Conservation (phyloP, 108 stramenopile genomes). For the Nitzschia inconspicua region DNA sequence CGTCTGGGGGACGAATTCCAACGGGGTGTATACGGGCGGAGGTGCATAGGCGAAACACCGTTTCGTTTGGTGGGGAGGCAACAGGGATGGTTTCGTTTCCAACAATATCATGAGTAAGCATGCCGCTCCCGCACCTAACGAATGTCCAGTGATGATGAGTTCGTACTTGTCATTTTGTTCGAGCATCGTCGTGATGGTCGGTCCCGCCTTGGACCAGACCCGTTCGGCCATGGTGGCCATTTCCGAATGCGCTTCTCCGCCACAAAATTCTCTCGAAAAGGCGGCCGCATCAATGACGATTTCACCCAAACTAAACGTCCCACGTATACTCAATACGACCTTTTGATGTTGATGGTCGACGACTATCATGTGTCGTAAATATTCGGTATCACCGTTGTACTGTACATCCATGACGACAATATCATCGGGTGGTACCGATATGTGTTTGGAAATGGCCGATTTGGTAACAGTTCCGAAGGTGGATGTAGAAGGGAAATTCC, state of each 20-base stretch:
- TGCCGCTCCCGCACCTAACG: constrained; percentile 43
- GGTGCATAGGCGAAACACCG: constrained; percentile 39
- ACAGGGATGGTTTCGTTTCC: background rate
- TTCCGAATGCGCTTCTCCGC: constrained; percentile 43
- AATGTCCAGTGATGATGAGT: constrained; percentile 50
- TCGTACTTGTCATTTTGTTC: constrained; percentile 21
- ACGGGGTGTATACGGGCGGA: constrained; percentile 34
- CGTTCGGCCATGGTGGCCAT: constrained; percentile 43
- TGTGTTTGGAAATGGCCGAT: constrained; percentile 30
- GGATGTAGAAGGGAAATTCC: background rate
- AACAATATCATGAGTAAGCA: constrained; percentile 22
- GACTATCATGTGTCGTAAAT: constrained; percentile 40
- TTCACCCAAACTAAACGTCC: constrained; percentile 39
- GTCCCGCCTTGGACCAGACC: constrained; percentile 21
- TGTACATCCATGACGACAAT: constrained; percentile 36
- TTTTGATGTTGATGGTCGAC: constrained; percentile 28
- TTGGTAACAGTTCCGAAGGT: constrained; percentile 3
- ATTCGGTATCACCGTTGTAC: constrained; percentile 4
- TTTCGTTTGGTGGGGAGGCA: constrained; percentile 6
- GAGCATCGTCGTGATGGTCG: constrained; percentile 8
- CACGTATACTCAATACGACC: constrained; percentile 49
- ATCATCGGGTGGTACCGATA: constrained; percentile 34
- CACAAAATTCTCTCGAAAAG: constrained; percentile 23
- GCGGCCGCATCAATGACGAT: constrained; percentile 35
- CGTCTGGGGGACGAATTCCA: constrained; percentile 19